Conservation (phyloP, 129 eudicot genomes). For the Smallanthus sonchifolius region DNA sequence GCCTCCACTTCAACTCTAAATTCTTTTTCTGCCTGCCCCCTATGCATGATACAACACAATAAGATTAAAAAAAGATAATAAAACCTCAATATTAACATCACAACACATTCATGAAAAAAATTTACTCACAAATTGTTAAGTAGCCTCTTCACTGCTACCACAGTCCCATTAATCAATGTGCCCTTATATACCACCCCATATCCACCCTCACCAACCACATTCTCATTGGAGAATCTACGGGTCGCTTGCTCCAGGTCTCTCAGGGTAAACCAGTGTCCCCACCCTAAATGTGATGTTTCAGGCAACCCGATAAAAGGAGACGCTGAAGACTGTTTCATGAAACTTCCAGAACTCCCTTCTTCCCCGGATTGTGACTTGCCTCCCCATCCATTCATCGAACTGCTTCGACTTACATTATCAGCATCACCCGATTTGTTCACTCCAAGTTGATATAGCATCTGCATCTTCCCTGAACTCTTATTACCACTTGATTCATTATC, state of each 20-base stretch:
- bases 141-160: constrained; percentile 88
- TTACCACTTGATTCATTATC: constrained; percentile 46
- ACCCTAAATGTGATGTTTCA: constrained; percentile 87
- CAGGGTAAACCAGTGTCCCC: constrained; percentile 99
- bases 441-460: constrained; percentile 66
- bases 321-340: constrained; percentile 56
- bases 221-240: constrained; percentile 53
- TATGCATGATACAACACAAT: constrained; percentile 18
- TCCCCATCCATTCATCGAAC: constrained; percentile 65
- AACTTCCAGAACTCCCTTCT: constrained; percentile 71
- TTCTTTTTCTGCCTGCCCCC: constrained; percentile 98
- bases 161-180: constrained; percentile 67
- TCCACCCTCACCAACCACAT: constrained; percentile 96
- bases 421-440: constrained; percentile 66
- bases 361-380: constrained; percentile 79
- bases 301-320: constrained; percentile 89
- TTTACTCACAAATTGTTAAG: constrained; percentile 78
- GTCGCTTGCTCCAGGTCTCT: constrained; percentile 87
- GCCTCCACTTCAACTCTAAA: constrained; percentile 97
- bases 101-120: background rate
- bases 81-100: constrained; percentile 5
- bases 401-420: constrained; percentile 70
- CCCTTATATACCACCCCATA: constrained; percentile 92
- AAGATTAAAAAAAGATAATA: background rate
- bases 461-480: constrained; percentile 59